A percentile compares a stretch with the other conserved stretches of the same genome.
Evolutionary conservation across 2,329 filamentous ascomycete genomes (phyloP).

Genomic region (Waltergamsia citrina): DNA sequence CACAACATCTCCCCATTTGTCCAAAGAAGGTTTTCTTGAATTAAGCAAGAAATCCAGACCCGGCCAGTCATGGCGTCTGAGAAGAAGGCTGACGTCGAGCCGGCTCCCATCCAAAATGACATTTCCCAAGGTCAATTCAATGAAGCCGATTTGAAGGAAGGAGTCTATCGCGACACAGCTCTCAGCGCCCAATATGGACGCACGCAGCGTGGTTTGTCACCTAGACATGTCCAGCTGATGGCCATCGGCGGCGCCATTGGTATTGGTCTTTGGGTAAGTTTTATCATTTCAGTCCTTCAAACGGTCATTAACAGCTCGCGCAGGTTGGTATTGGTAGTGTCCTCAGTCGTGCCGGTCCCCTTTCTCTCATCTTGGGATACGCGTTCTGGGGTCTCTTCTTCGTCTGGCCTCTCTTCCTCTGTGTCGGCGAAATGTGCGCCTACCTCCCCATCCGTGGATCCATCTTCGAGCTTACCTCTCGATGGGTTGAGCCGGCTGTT

Average conservation of each 20-base stretch:
- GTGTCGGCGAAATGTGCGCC: slow-evolving; percentile 47
- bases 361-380: slow-evolving; percentile 34
- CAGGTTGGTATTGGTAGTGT: slow-evolving; percentile 34
- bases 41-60: no score
- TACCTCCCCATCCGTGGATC: slow-evolving; percentile 44
- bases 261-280: slow-evolving; percentile 29
- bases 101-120: no score
- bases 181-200: slow-evolving; percentile 7
- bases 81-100: no score
- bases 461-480: slow-evolving; percentile 43
- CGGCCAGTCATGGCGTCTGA: no score
- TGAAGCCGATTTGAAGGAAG: no score
- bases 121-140: no score
- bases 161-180: no score
- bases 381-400: slow-evolving; percentile 32
- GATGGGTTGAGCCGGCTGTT: slow-evolving; percentile 46
- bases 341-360: slow-evolving; percentile 28
- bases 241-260: slow-evolving; percentile 37
- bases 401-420: slow-evolving; percentile 33
- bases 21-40: no score
- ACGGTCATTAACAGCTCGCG: slow-evolving; percentile 5
- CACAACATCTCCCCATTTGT: no score
- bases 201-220: slow-evolving; percentile 9
- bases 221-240: slow-evolving; percentile 39
- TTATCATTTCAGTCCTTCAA: no score